Evolutionary conservation across 2,329 filamentous ascomycete species (phyloP), one percentile per base, ranked within the genome.

Genomic region (Achaetomium macrosporum): DNA sequence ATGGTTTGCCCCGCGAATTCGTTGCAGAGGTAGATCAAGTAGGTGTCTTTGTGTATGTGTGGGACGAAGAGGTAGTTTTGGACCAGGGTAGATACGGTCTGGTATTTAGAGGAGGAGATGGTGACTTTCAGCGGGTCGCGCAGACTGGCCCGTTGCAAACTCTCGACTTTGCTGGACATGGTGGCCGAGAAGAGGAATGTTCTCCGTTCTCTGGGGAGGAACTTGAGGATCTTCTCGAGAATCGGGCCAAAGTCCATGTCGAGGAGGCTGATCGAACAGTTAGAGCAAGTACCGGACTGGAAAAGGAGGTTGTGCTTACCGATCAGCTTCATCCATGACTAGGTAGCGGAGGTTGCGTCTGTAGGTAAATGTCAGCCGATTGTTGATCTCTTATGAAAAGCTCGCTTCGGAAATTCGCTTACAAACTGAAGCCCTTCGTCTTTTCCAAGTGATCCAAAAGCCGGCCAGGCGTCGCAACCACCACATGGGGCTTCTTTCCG

Each of bases 151-250:
- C 93, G 83, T 68, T 97, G 93, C 43, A 99, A 75, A 48, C 85
- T 90, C 70, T 97, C 93, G 54, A 99, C 87, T 68, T 96, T 96
- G 56, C 85, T 90, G 62, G 84, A 90, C 79, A 97, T 92, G 12
- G 93, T 99, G 1, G 93, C 92, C 4, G 87, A 93, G 76, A 96
- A 97, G 40, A 99, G 84, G 65, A 86, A 93, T 0, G 93, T 97
- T 39, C 84, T 80, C 37, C 84, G 76, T 65, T 90, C 85, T 30
- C 84, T 76, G 0, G 90, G 91, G 5, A 96, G 75, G 25, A 95
- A 89, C 69, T 93, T 92, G 47, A 97, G 79, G 50, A 96, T 89
- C 70, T 95, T 96, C 70, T 96, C 90, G 36, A 97, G 82, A 19
- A 91, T 87, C 2, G 90, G 89, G 0, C 91, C 91, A 61, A 97